Evolutionary conservation across 2,329 filamentous ascomycete genomes (phyloP).

Genomic region (Pseudocercospora vitis): DNA sequence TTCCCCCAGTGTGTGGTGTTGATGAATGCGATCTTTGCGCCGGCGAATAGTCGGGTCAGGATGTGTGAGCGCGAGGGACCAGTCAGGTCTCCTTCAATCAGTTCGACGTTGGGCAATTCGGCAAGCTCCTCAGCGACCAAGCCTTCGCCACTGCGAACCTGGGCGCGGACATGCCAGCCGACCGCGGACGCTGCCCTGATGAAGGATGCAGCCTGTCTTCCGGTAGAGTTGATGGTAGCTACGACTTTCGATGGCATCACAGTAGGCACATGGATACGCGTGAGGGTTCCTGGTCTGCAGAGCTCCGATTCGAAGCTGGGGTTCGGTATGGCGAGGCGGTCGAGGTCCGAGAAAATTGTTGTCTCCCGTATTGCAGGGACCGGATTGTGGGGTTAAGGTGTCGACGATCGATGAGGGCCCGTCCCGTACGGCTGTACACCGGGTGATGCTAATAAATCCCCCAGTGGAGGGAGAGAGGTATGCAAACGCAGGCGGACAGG

Average conservation of each 20-base stretch:
- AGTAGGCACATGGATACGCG: conserved; percentile 25
- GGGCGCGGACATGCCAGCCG: conserved; percentile 88
- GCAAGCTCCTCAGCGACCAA: conserved; percentile 85
- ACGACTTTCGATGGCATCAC: conserved; percentile 65
- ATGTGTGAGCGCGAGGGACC: conserved; percentile 35
- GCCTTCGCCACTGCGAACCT: conserved; percentile 82
- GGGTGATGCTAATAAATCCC: conserved; percentile 6
- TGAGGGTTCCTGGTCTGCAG: neutral
- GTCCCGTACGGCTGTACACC: conserved; percentile 6
- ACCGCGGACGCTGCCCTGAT: conserved; percentile 92
- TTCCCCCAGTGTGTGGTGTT: conserved; percentile 98
- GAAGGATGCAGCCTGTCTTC: conserved; percentile 91
- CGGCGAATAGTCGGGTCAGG: conserved; percentile 59
- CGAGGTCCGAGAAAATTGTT: conserved; percentile 11
- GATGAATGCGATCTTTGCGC: conserved; percentile 88
- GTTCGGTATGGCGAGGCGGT: neutral
- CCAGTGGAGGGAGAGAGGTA: neutral
- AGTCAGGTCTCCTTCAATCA: conserved; percentile 65
- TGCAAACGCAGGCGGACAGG: neutral
- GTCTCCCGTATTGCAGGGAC: conserved; percentile 15
- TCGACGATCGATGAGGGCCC: conserved; percentile 9
- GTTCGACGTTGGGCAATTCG: conserved; percentile 76
- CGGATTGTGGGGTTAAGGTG: conserved; percentile 1
- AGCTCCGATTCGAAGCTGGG: neutral
- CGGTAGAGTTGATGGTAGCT: conserved; percentile 92